These are phyloP conservation scores for Boletus barrowsii DNA, from an alignment of 768 basidiomycete genomes.

Conservation along the genomic window DNA sequence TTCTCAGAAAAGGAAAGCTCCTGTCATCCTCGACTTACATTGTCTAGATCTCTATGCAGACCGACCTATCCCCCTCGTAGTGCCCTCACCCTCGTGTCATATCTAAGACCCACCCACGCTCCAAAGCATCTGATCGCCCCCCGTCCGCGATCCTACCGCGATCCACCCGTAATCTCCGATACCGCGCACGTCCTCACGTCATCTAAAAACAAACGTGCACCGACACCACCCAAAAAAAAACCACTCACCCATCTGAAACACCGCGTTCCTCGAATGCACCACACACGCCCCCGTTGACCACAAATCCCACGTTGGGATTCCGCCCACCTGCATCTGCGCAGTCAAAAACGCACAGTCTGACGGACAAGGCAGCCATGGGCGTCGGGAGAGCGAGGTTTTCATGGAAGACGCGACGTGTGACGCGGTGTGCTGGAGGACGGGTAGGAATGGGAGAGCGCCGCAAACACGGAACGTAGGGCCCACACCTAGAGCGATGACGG, in stretches of 20 bases:
- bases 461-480: constrained; percentile 48
- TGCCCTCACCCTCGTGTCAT: too few relatives aligned
- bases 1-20: too few relatives aligned
- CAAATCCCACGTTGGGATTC: not conserved
- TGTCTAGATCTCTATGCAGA: too few relatives aligned
- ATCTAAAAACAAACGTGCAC: not conserved
- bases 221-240: not conserved
- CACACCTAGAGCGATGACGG: constrained; percentile 41
- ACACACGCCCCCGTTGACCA: not conserved
- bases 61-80: too few relatives aligned
- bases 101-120: too few relatives aligned
- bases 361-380: not conserved
- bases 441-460: constrained; percentile 26
- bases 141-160: constrained; percentile 38
- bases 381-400: constrained; percentile 30
- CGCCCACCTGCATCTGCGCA: not conserved
- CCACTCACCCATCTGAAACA: not conserved
- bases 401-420: constrained; percentile 35
- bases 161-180: constrained; percentile 42
- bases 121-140: constrained; percentile 16
- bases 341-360: not conserved
- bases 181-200: constrained; percentile 37
- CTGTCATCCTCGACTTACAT: too few relatives aligned
- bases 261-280: not conserved
- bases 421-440: constrained; percentile 22